Conservation (phyloP, 192 early-diverging fungal species). For the Coemansia sp. region DNA sequence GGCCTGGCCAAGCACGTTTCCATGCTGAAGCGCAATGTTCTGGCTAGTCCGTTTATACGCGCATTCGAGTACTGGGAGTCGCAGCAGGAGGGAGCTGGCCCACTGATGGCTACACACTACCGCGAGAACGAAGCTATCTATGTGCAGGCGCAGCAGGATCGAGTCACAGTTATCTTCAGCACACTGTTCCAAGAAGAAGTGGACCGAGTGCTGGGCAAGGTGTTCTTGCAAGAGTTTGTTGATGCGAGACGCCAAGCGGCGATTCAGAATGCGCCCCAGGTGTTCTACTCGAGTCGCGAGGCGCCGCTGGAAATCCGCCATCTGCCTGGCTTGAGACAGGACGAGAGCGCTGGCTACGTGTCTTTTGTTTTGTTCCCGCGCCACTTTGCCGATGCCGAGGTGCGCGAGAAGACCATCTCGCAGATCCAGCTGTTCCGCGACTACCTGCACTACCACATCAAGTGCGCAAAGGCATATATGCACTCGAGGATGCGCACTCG, state of each 20-base stretch:
- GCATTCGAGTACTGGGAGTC: constrained; percentile 85
- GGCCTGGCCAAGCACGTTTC: constrained; percentile 78
- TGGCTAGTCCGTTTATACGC: constrained; percentile 89
- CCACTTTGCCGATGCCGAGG: constrained; percentile 70
- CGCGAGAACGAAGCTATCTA: constrained; percentile 93
- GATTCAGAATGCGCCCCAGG: constrained; percentile 95
- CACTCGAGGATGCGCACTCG: constrained; percentile 95
- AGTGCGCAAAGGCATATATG: constrained; percentile 99
- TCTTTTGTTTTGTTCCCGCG: constrained; percentile 98
- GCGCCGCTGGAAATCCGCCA: constrained; percentile 93
- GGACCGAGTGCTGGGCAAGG: constrained; percentile 91
- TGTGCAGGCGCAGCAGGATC: constrained; percentile 84
- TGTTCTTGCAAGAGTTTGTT: constrained; percentile 99
- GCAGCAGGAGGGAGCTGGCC: constrained; percentile 66
- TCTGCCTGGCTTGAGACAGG: constrained; percentile 66
- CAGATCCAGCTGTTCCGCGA: constrained; percentile 96
- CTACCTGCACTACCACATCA: constrained; percentile 99
- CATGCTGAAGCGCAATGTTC: constrained; percentile 89
- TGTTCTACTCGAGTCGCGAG: constrained; percentile 86
- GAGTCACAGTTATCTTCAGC: constrained; percentile 96
- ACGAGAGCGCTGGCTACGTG: constrained; percentile 88
- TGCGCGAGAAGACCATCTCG: constrained; percentile 88
- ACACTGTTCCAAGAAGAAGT: constrained; percentile 97
- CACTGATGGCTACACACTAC: constrained; percentile 91
- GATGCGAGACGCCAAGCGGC: constrained; percentile 91